Evolutionary conservation across 345 rosid genomes (phyloP), one percentile per base, ranked within the genome.

Genomic region (Bruguiera gymnorhiza): DNA sequence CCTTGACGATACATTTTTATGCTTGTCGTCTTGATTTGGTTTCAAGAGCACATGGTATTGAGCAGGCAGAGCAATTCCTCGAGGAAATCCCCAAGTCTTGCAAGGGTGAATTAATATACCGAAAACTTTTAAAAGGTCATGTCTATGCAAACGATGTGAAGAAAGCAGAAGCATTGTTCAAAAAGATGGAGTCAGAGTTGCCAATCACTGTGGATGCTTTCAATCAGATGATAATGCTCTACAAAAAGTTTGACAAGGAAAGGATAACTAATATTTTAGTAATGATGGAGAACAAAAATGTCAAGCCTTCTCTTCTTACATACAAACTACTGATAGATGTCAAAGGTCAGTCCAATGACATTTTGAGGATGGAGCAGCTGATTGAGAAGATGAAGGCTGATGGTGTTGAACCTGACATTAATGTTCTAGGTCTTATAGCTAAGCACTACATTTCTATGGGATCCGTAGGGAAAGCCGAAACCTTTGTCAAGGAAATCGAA

Each of bases 171-270:
- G 66, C 63, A 24, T 60, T 70, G n/a, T 69, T 75, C 50, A 36
- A 70, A 39, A 64, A 65, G 59, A 75, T 75, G 74, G 55, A 70
- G 6, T 15, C 65, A 9, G 26, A 58, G 31, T 57, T 75, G 11
- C 66, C 69, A 31, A 19, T 70, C 39, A 58, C 70, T 18, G 53
- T 65, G 2, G 50, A 46, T 37, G 61, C 65, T 36, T 75, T 60
- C 43, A 65, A 75, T 27, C 70, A 50, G 70, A 59, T 70, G 65
- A 46, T 75, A 48, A 36, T 75, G 23, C 73, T 75, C 55, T 69
- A 75, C 65, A 69, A 64, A 48, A 75, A 32, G 48, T 24, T 57
- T 13, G 54, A 52, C 43, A 75, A 15, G 60, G 60, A 59, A 52
- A 58, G 21, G 39, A 70, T 75, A 24, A 55, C 61, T 8, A 46